Conservation (phyloP, 164 flowering plant genomes). For the Nelumbo lutea region DNA sequence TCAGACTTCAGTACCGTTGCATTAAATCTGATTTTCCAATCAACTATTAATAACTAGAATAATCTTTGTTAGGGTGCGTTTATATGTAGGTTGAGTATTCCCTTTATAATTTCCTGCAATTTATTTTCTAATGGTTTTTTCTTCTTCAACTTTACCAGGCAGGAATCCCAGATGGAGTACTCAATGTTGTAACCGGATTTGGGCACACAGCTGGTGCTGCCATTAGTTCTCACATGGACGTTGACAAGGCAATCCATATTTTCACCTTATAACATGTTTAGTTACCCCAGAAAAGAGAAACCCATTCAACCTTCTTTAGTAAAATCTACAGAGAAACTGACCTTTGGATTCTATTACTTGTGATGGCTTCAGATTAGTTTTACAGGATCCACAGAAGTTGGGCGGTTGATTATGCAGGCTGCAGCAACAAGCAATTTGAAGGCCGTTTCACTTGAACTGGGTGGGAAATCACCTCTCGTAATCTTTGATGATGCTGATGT, state of each 20-base stretch:
- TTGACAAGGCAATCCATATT: conserved; percentile 48
- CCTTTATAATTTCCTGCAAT: too few species aligned
- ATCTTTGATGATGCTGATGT: conserved; percentile 80
- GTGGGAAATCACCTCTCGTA: conserved; percentile 85
- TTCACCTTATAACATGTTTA: background rate
- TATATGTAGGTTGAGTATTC: too few species aligned
- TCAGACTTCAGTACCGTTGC: too few species aligned
- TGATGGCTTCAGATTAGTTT: conserved; percentile 49
- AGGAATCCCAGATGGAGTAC: conserved; percentile 86
- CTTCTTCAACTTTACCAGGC: conserved; percentile 39
- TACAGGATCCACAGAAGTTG: conserved; percentile 82
- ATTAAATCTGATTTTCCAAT: too few species aligned
- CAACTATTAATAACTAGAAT: too few species aligned
- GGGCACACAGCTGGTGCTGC: conserved; percentile 86
- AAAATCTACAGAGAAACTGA: too few species aligned
- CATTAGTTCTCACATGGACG: conserved; percentile 75
- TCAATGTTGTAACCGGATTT: conserved; percentile 71
- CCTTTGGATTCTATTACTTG: background rate
- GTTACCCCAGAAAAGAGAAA: background rate
- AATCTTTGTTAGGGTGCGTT: too few species aligned
- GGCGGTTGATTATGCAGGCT: conserved; percentile 60
- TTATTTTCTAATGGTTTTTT: background rate
- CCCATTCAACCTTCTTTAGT: background rate
- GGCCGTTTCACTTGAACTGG: conserved; percentile 64
- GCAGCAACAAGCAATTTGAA: conserved; percentile 83